Conservation (phyloP, 2,329 filamentous ascomycete genomes). For the Sodiomyces alkalinus region DNA sequence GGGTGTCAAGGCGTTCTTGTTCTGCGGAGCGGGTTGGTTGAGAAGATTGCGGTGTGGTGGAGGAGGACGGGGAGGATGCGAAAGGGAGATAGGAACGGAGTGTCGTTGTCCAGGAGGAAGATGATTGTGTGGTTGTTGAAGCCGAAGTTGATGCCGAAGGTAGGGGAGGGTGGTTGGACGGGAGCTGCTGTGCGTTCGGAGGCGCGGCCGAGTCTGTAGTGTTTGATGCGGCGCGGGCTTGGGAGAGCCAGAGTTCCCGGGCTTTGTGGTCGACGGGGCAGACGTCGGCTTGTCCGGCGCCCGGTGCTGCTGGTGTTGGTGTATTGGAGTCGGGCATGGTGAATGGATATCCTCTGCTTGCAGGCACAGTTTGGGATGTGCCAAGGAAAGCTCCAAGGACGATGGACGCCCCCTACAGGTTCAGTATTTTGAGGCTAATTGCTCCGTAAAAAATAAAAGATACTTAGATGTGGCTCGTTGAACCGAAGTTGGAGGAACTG, state of each 20-base stretch:
- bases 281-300: no score
- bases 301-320: no score
- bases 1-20: constrained; percentile 34
- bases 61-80: constrained; percentile 13
- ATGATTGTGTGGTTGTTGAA: constrained; percentile 12
- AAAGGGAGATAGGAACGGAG: constrained; percentile 26
- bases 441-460: no score
- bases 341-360: no score
- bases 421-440: no score
- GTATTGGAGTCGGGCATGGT: no score
- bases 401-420: no score
- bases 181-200: constrained; percentile 13
- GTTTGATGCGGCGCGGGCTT: constrained; percentile 39
- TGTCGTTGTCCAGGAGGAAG: constrained; percentile 25
- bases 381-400: no score
- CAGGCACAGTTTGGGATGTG: no score
- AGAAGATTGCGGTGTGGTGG: constrained; percentile 2
- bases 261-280: constrained; percentile 89
- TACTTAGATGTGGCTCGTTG: no score
- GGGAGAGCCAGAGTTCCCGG: constrained; percentile 71
- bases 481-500: no score
- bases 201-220: constrained; percentile 11
- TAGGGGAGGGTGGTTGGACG: constrained; percentile 10
- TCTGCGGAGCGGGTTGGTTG: constrained; percentile 5
- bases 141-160: constrained; percentile 17